phyloP scores from a whole-genome alignment of 2,329 filamentous ascomycete genomes.

The Tolypocladium sp. region DNA sequence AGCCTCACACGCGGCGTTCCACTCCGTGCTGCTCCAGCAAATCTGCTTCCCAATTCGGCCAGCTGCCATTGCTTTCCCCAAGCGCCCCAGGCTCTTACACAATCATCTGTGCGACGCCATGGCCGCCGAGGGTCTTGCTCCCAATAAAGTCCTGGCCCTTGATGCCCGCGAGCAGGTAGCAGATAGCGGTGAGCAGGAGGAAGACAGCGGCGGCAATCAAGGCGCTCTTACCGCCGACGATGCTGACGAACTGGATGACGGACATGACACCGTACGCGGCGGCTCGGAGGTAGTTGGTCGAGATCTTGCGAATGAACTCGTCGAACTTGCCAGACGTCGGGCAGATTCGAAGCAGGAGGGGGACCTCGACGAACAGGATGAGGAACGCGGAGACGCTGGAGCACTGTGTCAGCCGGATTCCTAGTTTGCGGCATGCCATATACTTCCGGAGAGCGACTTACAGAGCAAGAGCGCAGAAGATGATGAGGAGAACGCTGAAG shows the following conservation, averaged over 20 bases:
- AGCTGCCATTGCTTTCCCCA: neutral
- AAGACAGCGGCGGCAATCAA: conserved; percentile 83
- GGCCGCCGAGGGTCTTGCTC: conserved; percentile 92
- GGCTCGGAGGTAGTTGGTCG: conserved; percentile 95
- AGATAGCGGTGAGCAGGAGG: conserved; percentile 64
- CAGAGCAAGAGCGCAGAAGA: conserved; percentile 45
- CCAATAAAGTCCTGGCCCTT: conserved; percentile 82
- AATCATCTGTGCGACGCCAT: conserved; percentile 96
- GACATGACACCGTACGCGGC: conserved; percentile 77
- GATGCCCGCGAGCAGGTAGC: conserved; percentile 71
- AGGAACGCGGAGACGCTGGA: conserved; percentile 59
- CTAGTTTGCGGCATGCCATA: neutral
- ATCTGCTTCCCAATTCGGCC: neutral
- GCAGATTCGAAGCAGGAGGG: conserved; percentile 92
- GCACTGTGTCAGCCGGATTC: neutral
- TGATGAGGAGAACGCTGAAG: conserved; percentile 35
- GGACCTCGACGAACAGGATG: conserved; percentile 82
- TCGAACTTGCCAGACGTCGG: conserved; percentile 90
- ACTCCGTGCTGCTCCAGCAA: neutral
- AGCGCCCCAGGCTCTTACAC: conserved; percentile 44
- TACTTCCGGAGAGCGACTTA: conserved; percentile 25
- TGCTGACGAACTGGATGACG: conserved; percentile 74
- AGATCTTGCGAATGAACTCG: conserved; percentile 78
- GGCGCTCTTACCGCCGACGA: conserved; percentile 54
- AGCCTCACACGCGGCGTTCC: neutral